phyloP scores from a whole-genome alignment of 495 filamentous ascomycete species.

The Tuber borchii region DNA sequence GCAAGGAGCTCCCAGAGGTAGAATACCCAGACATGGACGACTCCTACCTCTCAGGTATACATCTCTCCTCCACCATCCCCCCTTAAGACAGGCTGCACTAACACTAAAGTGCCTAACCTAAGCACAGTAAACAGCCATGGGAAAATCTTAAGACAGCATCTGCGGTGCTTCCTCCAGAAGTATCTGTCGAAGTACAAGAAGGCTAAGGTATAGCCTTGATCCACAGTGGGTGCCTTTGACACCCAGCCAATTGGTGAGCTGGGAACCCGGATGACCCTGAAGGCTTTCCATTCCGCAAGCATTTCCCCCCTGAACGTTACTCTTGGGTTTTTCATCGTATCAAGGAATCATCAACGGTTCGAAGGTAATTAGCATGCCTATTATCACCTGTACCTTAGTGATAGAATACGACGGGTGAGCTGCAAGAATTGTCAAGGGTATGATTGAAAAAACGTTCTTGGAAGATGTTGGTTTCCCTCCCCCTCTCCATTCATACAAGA shows the following conservation, averaged over 20 bases:
- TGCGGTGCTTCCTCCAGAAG: conserved; percentile 65
- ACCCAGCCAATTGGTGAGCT: conserved; percentile 98
- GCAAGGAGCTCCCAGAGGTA: conserved; percentile 24
- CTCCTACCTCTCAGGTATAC: conserved; percentile 24
- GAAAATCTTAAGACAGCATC: conserved; percentile 68
- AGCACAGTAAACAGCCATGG: conserved; percentile 56
- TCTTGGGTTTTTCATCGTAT: conserved; percentile 98
- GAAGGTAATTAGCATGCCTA: conserved; percentile 83
- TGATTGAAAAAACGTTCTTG: conserved; percentile 82
- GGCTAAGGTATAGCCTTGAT: conserved; percentile 84
- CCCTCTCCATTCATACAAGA: too few relatives aligned
- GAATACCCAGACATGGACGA: conserved; percentile 36
- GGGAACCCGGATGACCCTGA: conserved; percentile 97
- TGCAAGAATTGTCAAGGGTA: conserved; percentile 78
- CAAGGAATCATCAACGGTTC: conserved; percentile 99
- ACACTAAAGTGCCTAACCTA: conserved; percentile 15
- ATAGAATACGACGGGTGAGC: conserved; percentile 62
- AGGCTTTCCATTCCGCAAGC: conserved; percentile 99
- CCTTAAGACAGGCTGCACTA: background rate
- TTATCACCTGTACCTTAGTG: conserved; percentile 76
- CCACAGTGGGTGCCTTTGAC: conserved; percentile 94
- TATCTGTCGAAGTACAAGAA: conserved; percentile 85
- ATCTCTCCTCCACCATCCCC: background rate
- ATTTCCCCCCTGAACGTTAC: too few relatives aligned
- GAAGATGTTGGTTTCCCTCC: conserved; percentile 50